A percentile compares a stretch with the other conserved stretches of the same genome.
Evolutionary conservation across 164 flowering plant species (phyloP).

Genomic region (Protea cynaroides): DNA sequence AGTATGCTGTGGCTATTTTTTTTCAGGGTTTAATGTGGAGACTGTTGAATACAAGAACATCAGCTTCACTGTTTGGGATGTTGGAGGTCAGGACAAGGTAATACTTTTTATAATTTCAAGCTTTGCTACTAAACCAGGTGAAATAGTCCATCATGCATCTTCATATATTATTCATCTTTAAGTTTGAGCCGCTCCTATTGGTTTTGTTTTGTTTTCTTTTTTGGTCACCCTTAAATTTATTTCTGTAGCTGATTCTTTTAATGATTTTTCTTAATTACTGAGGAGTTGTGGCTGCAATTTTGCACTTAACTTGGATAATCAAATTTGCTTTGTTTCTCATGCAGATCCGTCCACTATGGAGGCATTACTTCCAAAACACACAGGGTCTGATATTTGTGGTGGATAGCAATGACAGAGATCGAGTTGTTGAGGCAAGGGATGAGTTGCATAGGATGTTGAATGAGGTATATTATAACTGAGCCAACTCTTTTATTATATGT

Average conservation of each 20-base stretch:
- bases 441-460: slow-evolving; percentile 95
- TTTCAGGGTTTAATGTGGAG: slow-evolving; percentile 89
- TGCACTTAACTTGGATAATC: neutral
- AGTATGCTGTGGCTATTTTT: slow-evolving; percentile 1
- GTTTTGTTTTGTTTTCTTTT: too few relatives aligned
- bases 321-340: slow-evolving; percentile 6
- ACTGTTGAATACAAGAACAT: slow-evolving; percentile 95
- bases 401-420: slow-evolving; percentile 95
- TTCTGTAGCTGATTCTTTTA: too few relatives aligned
- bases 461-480: slow-evolving; percentile 45
- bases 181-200: too few relatives aligned
- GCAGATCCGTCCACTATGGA: slow-evolving; percentile 98
- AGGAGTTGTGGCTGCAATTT: neutral
- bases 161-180: too few relatives aligned
- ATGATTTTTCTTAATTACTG: neutral
- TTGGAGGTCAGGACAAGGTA: slow-evolving; percentile 99
- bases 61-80: slow-evolving; percentile 99
- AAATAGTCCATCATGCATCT: too few relatives aligned
- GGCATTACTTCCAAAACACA: slow-evolving; percentile 97
- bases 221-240: too few relatives aligned
- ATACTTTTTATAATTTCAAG: neutral
- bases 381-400: slow-evolving; percentile 97
- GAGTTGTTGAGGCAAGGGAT: slow-evolving; percentile 95
- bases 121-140: too few relatives aligned
- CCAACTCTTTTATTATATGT: too few relatives aligned